Evolutionary conservation across 208 protist species (phyloP).

Genomic region (Trypanosomatidae sp.): DNA sequence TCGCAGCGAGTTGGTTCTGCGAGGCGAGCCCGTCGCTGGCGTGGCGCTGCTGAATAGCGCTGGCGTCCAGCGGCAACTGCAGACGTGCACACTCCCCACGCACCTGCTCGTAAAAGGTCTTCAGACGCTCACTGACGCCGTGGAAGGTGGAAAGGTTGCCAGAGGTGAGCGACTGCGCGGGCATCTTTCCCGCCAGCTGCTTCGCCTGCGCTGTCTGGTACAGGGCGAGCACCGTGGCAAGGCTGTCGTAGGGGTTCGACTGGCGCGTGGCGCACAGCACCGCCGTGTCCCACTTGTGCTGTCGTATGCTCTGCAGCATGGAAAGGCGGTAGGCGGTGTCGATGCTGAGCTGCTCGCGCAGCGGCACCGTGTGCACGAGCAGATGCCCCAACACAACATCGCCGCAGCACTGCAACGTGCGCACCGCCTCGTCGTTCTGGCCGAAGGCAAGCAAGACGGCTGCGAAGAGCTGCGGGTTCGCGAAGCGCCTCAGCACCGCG

Average conservation of each 20-base stretch:
- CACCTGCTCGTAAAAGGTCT: conserved; percentile 69
- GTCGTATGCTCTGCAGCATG: conserved; percentile 66
- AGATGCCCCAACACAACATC: conserved; percentile 71
- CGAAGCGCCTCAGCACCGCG: conserved; percentile 31
- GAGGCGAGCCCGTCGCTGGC: conserved; percentile 80
- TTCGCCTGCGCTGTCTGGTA: conserved; percentile 71
- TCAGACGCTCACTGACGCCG: conserved; percentile 56
- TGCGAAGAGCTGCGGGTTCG: conserved; percentile 66
- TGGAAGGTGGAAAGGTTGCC: conserved; percentile 39
- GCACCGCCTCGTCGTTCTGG: conserved; percentile 66
- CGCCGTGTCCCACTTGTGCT: conserved; percentile 76
- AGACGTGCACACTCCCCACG: conserved; percentile 52
- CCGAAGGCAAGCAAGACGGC: conserved; percentile 63
- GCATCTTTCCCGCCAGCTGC: conserved; percentile 26
- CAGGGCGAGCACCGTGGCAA: conserved; percentile 66
- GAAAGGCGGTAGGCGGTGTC: conserved; percentile 75
- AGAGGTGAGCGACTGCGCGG: conserved; percentile 40
- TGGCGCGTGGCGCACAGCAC: conserved; percentile 64
- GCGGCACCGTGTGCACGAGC: conserved; percentile 77
- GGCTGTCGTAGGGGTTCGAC: conserved; percentile 76
- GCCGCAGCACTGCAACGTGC: conserved; percentile 47
- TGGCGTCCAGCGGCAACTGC: conserved; percentile 71
- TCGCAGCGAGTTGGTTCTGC: conserved; percentile 83
- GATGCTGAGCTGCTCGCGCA: conserved; percentile 80
- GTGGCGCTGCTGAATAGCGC: conserved; percentile 75